Evolutionary conservation across 805 yeast species (phyloP), one percentile per base, ranked within the genome.

Genomic region (Wickerhamomyces chaumierensis): DNA sequence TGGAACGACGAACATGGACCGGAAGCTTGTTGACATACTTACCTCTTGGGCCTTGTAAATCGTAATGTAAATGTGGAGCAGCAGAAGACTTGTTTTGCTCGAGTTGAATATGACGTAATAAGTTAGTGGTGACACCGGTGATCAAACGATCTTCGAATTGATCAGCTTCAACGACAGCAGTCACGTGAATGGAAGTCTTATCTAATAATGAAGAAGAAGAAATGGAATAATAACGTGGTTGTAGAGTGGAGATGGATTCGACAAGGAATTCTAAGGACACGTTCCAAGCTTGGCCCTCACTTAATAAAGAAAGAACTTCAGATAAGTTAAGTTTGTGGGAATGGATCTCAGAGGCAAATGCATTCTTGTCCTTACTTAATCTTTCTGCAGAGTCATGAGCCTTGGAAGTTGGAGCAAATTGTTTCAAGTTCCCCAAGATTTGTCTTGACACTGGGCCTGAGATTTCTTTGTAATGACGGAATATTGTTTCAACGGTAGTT

Each of bases 151-250:
- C 58, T 15, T 44, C 42, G 14, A 49, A 47, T 20, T 47, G 37
- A 5, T 46, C 52, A 33, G 58, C 51, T 65, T 92, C 97, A 33
- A 90, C 96, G 38, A 88, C 94, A 3, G 96, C 95, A 16, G 97
- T 92, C 42, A 88, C 69, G 48, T 85, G 86, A 42, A 88, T 71
- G 16, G 71, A 69, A 38, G 78, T 70, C 57, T 85, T 85, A 53
- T 85, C 92, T 40, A 77, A 69, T 38, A 75, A 60, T 1, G 94
- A 79, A 5, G 96, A 85, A 1, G 96, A 88, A 2, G 96, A 88
- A 48, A 90, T 90, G 18, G 97, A 90, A 63, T 90, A 90, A 65
- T 86, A 90, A 60, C 98, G 88, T 33, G 96, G 95, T 59, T 82
- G 94, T 53, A 92, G 65, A 49, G 77, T 83, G 33, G 87, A 73